phyloP scores from a whole-genome alignment of 805 yeast species.

The Wickerhamomyces chambardii region DNA sequence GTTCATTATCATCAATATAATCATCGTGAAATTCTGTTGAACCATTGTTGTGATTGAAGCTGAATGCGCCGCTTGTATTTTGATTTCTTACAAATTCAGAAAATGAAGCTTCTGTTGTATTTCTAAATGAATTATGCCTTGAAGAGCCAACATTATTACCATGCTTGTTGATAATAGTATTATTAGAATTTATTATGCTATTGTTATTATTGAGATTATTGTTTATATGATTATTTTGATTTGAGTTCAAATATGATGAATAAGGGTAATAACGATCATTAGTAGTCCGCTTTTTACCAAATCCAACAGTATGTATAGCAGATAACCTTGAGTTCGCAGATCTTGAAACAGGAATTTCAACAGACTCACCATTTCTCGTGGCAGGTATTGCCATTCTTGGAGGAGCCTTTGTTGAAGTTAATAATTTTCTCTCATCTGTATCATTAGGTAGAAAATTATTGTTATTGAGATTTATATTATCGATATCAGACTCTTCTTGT shows the following conservation, averaged over 20 bases:
- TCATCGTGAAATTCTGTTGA: neutral
- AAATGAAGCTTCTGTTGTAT: slow-evolving; percentile 11
- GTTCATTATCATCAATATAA: neutral
- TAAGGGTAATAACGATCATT: neutral
- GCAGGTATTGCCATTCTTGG: slow-evolving; percentile 81
- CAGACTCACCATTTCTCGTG: slow-evolving; percentile 68
- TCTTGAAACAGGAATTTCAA: slow-evolving; percentile 48
- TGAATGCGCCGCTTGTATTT: slow-evolving; percentile 7
- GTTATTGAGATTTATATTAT: neutral
- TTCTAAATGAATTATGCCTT: neutral
- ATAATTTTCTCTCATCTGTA: slow-evolving; percentile 4
- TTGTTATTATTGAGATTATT: too few relatives aligned
- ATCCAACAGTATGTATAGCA: slow-evolving; percentile 15
- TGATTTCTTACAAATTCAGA: slow-evolving; percentile 16
- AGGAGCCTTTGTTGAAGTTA: slow-evolving; percentile 35
- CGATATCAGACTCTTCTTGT: neutral
- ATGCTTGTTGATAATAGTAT: too few relatives aligned
- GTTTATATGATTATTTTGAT: neutral
- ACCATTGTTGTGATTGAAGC: slow-evolving; percentile 8
- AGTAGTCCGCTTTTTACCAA: slow-evolving; percentile 9
- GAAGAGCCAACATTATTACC: too few relatives aligned
- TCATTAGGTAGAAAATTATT: neutral
- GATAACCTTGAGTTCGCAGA: slow-evolving; percentile 16
- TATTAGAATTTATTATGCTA: too few relatives aligned
- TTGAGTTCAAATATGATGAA: neutral